A percentile compares a stretch with the other conserved stretches of the same genome.
Conservation (phyloP, 306 rosid species). For the Biancaea sappan region DNA sequence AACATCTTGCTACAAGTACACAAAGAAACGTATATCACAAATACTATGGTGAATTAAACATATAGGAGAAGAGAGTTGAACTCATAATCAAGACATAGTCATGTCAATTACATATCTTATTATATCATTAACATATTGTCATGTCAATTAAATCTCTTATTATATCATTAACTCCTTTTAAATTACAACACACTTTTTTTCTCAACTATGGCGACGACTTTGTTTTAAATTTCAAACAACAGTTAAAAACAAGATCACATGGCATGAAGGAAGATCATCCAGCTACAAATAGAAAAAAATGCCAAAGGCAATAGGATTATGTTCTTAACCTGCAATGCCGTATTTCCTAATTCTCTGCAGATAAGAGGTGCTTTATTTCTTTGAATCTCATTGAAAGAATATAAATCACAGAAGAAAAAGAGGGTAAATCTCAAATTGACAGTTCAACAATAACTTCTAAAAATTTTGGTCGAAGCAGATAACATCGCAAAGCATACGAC, state of each 20-base stretch:
- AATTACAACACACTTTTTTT: neutral
- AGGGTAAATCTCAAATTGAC: neutral
- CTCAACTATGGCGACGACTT: neutral
- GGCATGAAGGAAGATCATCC: neutral
- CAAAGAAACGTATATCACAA: neutral
- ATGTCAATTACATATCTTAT: neutral
- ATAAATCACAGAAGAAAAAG: neutral
- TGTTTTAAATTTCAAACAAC: neutral
- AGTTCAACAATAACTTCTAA: neutral
- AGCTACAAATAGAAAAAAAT: neutral
- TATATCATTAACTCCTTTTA: neutral
- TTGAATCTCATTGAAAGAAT: constrained; percentile 11
- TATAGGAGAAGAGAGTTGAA: neutral
- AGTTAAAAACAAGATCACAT: neutral
- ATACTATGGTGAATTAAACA: neutral
- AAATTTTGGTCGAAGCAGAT: neutral
- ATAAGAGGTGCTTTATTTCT: neutral
- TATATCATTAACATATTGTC: no score
- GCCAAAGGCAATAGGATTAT: neutral
- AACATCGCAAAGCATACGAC: neutral
- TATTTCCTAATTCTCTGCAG: neutral
- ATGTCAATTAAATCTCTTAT: no score
- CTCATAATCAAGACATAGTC: neutral
- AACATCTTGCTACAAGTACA: neutral
- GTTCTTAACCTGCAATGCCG: no score